A percentile compares a stretch with the other conserved stretches of the same genome.
Conservation (phyloP, 2,329 filamentous ascomycete species). For the Xylariaceae sp. region DNA sequence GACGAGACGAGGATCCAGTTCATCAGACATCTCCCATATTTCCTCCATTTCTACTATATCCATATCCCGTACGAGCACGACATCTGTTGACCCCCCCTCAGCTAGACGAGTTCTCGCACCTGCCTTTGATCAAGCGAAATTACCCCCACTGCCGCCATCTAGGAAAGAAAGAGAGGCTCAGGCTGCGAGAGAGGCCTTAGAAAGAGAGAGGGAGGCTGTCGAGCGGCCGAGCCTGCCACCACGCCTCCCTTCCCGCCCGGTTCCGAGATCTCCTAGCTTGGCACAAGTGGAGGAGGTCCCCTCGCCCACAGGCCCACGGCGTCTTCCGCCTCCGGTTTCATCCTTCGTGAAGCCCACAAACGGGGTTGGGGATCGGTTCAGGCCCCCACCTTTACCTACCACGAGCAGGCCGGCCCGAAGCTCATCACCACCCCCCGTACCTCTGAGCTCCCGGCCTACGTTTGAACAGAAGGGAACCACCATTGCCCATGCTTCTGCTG, state of each 20-base stretch:
- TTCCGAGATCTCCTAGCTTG: slow-evolving; percentile 29
- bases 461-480: slow-evolving; percentile 45
- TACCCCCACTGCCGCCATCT: slow-evolving; percentile 53
- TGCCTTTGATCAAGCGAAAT: slow-evolving; percentile 47
- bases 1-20: slow-evolving; percentile 49
- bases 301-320: slow-evolving; percentile 31
- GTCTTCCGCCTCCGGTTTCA: slow-evolving; percentile 35
- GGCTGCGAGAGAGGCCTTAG: slow-evolving; percentile 32
- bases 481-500: slow-evolving; percentile 29
- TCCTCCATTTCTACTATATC: slow-evolving; percentile 52
- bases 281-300: slow-evolving; percentile 21
- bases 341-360: slow-evolving; percentile 30
- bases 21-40: slow-evolving; percentile 51
- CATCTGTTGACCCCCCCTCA: slow-evolving; percentile 36
- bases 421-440: slow-evolving; percentile 48
- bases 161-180: slow-evolving; percentile 48
- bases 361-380: slow-evolving; percentile 21
- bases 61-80: slow-evolving; percentile 45
- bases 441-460: slow-evolving; percentile 47
- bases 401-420: slow-evolving; percentile 31
- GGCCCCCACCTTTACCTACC: slow-evolving; percentile 19
- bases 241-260: slow-evolving; percentile 45
- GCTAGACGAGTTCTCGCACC: slow-evolving; percentile 49
- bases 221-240: slow-evolving; percentile 42
- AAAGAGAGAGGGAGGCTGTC: slow-evolving; percentile 28